Percentiles rank a stretch among this genome's conserved stretches.
Evolutionary conservation across 345 rosid genomes (phyloP).

Genomic region (Euphorbia lathyris): DNA sequence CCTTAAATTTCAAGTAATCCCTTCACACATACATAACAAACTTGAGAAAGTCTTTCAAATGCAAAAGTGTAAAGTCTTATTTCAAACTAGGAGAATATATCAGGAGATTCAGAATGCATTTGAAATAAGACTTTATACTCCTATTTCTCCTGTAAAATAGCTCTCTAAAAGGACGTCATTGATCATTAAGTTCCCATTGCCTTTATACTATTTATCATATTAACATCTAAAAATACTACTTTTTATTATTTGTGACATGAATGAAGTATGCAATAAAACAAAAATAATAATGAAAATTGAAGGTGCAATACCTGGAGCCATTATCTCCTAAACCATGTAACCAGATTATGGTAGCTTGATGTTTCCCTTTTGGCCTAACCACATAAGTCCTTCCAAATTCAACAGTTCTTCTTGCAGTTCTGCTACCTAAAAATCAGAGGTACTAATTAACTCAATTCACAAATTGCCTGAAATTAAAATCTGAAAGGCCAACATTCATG

Average conservation of each 20-base stretch:
- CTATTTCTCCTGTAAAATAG: too few species aligned
- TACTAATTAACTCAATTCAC: too few species aligned
- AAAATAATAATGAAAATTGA: too few species aligned
- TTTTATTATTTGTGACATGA: too few species aligned
- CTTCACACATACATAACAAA: not conserved
- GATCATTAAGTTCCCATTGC: constrained; percentile 17
- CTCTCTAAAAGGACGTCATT: constrained; percentile 1
- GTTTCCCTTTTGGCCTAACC: constrained; percentile 49
- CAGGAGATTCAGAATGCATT: not conserved
- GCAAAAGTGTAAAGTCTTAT: not conserved
- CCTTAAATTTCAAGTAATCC: not conserved
- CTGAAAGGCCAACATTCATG: too few species aligned
- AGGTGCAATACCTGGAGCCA: constrained; percentile 40
- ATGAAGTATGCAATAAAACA: too few species aligned
- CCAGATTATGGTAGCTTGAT: constrained; percentile 53
- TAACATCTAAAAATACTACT: too few species aligned
- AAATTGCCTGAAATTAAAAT: too few species aligned
- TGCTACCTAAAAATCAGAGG: constrained; percentile 33
- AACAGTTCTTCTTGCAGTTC: constrained; percentile 34
- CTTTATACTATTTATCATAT: constrained; percentile 7
- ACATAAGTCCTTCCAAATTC: constrained; percentile 52
- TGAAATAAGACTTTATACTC: too few species aligned
- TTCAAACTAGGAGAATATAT: not conserved
- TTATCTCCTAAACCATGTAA: constrained; percentile 50
- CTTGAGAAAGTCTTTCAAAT: not conserved